Conservation (phyloP, 176 grass and related monocot species). For the Ananas comosus region DNA sequence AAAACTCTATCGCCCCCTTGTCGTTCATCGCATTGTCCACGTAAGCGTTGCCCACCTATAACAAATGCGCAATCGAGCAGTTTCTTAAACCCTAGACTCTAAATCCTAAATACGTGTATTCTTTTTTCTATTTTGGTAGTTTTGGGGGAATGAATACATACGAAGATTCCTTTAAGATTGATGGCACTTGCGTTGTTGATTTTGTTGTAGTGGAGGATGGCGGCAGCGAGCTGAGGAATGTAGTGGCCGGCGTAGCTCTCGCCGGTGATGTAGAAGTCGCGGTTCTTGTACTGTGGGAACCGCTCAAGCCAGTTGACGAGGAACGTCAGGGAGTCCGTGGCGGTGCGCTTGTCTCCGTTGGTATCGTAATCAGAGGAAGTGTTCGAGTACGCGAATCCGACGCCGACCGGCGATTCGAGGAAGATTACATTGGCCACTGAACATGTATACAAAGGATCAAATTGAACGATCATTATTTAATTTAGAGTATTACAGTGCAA, state of each 20-base stretch:
- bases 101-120: not conserved
- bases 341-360: constrained; percentile 39
- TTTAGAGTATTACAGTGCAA: no score
- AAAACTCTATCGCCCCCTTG: not conserved
- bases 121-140: not conserved
- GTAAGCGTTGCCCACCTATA: constrained; percentile 11
- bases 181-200: not conserved
- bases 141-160: not conserved
- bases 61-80: not conserved
- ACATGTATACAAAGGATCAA: no score
- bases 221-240: constrained; percentile 25
- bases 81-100: no score
- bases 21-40: not conserved
- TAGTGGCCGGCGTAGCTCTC: constrained; percentile 57
- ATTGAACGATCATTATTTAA: no score
- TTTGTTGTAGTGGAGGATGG: constrained; percentile 29
- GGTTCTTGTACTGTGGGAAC: constrained; percentile 20
- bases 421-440: constrained; percentile 52
- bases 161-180: constrained; percentile 40
- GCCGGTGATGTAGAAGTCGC: constrained; percentile 43
- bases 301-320: constrained; percentile 13
- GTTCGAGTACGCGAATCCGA: constrained; percentile 55
- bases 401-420: constrained; percentile 50
- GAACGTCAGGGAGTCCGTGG: not conserved
- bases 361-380: constrained; percentile 25